A percentile compares a stretch with the other conserved stretches of the same genome.
These are phyloP conservation scores for Balakata baccata DNA, from an alignment of 345 rosid species.

Conservation along the genomic window DNA sequence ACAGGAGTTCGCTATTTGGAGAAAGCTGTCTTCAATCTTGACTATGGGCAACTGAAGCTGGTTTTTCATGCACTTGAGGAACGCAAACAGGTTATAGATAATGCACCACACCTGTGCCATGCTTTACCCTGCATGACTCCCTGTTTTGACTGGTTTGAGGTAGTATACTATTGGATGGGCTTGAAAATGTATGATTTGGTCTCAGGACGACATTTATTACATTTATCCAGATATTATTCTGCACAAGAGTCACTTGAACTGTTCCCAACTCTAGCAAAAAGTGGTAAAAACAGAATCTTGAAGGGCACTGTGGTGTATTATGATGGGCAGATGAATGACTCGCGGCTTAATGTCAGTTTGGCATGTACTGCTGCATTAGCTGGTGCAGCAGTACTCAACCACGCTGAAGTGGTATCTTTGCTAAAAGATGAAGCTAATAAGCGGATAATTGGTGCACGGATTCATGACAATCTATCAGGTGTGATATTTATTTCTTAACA, in stretches of 20 bases:
- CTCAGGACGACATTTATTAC: conserved; percentile 76
- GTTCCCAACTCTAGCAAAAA: conserved; percentile 90
- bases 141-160: conserved; percentile 95
- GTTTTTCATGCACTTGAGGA: conserved; percentile 97
- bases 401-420: conserved; percentile 84
- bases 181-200: conserved; percentile 96
- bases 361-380: conserved; percentile 90
- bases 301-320: conserved; percentile 94
- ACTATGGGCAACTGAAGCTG: conserved; percentile 85
- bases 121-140: conserved; percentile 99
- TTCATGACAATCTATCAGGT: conserved; percentile 88
- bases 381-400: conserved; percentile 93
- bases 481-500: conserved; percentile 8
- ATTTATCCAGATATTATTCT: conserved; percentile 87
- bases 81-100: conserved; percentile 85
- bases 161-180: conserved; percentile 86
- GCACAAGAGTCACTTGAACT: conserved; percentile 74
- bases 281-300: conserved; percentile 58
- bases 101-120: conserved; percentile 94
- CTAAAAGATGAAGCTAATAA: conserved; percentile 57
- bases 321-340: conserved; percentile 99
- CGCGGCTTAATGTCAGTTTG: conserved; percentile 80
- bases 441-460: conserved; percentile 72
- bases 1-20: conserved; percentile 95
- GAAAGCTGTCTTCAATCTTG: conserved; percentile 93